Evolutionary conservation across 2,329 filamentous ascomycete species (phyloP).

Genomic region (Sclerotinia sclerotiorum): DNA sequence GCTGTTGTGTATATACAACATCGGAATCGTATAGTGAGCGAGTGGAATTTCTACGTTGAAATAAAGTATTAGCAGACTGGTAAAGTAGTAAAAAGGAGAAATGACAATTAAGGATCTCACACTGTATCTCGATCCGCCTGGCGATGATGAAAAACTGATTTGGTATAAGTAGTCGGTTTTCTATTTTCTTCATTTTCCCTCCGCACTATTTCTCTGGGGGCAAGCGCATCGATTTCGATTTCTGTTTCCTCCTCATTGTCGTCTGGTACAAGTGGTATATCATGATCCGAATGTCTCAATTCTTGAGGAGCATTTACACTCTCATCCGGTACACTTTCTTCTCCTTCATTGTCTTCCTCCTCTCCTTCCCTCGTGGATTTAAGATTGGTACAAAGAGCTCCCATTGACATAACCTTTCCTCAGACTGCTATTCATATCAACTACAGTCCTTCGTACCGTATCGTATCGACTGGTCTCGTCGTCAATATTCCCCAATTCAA

Average conservation of each 20-base stretch:
- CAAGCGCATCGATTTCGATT: not conserved
- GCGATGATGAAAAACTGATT: conserved; percentile 23
- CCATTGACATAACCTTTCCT: conserved; percentile 1
- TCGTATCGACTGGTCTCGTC: not conserved
- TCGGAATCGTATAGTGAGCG: conserved; percentile 38
- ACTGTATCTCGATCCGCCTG: conserved; percentile 26
- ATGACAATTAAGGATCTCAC: conserved; percentile 8
- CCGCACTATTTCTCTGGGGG: not conserved
- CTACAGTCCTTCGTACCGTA: not conserved
- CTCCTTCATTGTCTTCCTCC: not conserved
- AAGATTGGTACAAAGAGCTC: conserved; percentile 14
- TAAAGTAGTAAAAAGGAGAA: not conserved
- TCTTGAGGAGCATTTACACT: not conserved
- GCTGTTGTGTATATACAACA: conserved; percentile 46
- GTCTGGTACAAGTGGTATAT: conserved; percentile 6
- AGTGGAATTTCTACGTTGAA: conserved; percentile 36
- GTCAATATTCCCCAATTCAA: not conserved
- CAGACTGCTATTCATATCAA: not conserved
- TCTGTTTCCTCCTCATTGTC: conserved; percentile 6
- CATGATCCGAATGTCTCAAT: not conserved
- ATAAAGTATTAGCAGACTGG: not conserved
- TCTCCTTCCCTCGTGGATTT: not conserved
- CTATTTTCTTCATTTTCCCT: conserved; percentile 15
- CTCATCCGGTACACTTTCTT: not conserved
- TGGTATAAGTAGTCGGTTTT: conserved; percentile 9